Evolutionary conservation across 208 protist genomes (phyloP).

Genomic region (Acanthamoeba polyphaga): DNA sequence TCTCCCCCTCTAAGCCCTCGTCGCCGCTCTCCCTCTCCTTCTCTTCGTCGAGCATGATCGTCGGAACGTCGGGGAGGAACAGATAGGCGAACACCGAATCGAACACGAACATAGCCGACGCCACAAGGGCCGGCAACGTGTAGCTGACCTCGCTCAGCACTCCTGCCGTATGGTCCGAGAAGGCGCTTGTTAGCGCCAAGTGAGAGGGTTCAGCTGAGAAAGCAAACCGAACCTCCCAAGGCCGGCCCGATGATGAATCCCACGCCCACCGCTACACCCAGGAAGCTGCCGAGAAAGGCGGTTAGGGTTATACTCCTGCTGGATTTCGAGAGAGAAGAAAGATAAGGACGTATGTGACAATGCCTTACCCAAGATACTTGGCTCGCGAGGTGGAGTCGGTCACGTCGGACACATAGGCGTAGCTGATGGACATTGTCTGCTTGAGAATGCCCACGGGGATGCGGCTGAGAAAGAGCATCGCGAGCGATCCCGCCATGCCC

Average conservation of each 20-base stretch:
- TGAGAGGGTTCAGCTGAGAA: too few relatives aligned
- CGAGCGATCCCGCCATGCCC: background rate
- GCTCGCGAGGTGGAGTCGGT: background rate
- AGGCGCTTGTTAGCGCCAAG: too few relatives aligned
- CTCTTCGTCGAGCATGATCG: background rate
- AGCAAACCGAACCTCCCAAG: background rate
- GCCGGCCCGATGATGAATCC: conserved; percentile 55
- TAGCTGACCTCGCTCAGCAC: conserved; percentile 37
- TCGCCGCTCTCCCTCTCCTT: background rate
- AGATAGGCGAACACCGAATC: background rate
- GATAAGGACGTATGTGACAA: too few relatives aligned
- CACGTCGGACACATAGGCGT: conserved; percentile 37
- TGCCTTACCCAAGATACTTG: conserved; percentile 29
- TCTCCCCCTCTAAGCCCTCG: background rate
- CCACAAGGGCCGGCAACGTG: background rate
- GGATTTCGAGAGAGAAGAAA: too few relatives aligned
- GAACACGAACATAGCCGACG: background rate
- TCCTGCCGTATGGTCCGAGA: background rate
- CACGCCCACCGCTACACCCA: background rate
- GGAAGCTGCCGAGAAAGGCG: background rate
- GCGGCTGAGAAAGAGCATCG: conserved; percentile 31
- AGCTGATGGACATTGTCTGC: conserved; percentile 23
- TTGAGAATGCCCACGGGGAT: background rate
- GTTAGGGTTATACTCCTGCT: background rate
- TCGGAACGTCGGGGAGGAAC: conserved; percentile 6